Evolutionary conservation across 2,329 filamentous ascomycete genomes (phyloP).

Genomic region (Incumbomyces lentus): DNA sequence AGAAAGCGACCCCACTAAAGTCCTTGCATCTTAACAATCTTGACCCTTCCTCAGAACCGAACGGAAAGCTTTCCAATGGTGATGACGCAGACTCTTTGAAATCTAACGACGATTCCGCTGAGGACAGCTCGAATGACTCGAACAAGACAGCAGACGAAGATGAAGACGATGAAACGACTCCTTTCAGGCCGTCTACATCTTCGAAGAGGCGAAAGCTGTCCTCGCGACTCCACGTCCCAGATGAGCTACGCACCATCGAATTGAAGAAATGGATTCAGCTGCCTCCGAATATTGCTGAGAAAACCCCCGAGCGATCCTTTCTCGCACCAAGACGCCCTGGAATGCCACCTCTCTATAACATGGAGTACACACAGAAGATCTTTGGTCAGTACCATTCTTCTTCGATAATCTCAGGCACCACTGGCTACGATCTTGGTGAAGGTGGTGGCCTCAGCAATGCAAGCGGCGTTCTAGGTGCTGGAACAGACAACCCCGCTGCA

Average conservation of each 20-base stretch:
- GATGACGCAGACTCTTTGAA: slow-evolving; percentile 16
- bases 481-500: slow-evolving; percentile 1
- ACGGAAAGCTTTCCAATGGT: slow-evolving; percentile 17
- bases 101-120: slow-evolving; percentile 23
- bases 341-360: slow-evolving; percentile 41
- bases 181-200: slow-evolving; percentile 1
- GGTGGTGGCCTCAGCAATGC: slow-evolving; percentile 16
- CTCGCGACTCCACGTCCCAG: slow-evolving; percentile 2
- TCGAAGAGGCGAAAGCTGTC: slow-evolving; percentile 4
- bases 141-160: slow-evolving; percentile 9
- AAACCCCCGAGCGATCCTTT: slow-evolving; percentile 51
- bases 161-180: slow-evolving; percentile 6
- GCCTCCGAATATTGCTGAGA: slow-evolving; percentile 40
- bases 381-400: slow-evolving; percentile 10
- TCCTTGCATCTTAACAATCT: slow-evolving; percentile 8
- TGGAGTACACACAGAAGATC: slow-evolving; percentile 16
- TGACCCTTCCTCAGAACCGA: background rate
- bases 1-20: slow-evolving; percentile 5
- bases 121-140: slow-evolving; percentile 6
- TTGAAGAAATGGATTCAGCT: slow-evolving; percentile 49
- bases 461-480: background rate
- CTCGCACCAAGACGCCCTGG: slow-evolving; percentile 53
- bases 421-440: slow-evolving; percentile 18
- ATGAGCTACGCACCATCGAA: slow-evolving; percentile 42
- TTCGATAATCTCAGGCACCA: background rate